Conservation (phyloP, 2,329 filamentous ascomycete species). For the Fusarium xyrophilum region DNA sequence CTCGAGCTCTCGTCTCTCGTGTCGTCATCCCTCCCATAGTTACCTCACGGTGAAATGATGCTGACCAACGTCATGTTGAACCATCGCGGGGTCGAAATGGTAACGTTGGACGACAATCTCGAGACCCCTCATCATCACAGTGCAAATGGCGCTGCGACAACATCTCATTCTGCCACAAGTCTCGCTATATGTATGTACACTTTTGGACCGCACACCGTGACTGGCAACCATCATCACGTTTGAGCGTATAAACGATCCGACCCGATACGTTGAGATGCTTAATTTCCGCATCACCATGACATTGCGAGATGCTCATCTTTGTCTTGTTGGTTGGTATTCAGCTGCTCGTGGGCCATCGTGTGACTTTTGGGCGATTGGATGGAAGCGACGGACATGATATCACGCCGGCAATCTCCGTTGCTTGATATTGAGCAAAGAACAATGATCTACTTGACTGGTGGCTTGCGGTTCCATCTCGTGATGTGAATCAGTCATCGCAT, state of each 20-base stretch:
- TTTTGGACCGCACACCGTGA: not conserved
- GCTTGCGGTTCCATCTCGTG: not conserved
- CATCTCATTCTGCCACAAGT: not conserved
- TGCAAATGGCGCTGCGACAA: conserved; percentile 26
- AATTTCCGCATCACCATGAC: conserved; percentile 1
- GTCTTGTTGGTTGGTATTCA: not conserved
- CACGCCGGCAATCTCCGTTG: not conserved
- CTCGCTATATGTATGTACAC: not conserved
- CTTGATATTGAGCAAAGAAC: accelerated
- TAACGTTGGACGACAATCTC: conserved; percentile 23
- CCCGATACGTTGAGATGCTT: conserved; percentile 5
- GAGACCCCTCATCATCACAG: conserved; percentile 37
- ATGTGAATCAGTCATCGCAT: not conserved
- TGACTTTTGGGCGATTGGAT: not conserved
- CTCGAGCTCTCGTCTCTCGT: not conserved
- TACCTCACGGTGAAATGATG: conserved; percentile 33
- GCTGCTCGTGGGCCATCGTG: not conserved
- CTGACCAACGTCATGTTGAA: conserved; percentile 37
- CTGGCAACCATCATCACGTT: not conserved
- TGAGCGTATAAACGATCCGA: not conserved
- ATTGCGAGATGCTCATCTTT: not conserved
- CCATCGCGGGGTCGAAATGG: conserved; percentile 27
- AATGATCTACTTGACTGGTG: not conserved
- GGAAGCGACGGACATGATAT: not conserved
- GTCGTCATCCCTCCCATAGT: conserved; percentile 34